Conservation (phyloP, 2,329 filamentous ascomycete genomes). For the Phialophora expanda region DNA sequence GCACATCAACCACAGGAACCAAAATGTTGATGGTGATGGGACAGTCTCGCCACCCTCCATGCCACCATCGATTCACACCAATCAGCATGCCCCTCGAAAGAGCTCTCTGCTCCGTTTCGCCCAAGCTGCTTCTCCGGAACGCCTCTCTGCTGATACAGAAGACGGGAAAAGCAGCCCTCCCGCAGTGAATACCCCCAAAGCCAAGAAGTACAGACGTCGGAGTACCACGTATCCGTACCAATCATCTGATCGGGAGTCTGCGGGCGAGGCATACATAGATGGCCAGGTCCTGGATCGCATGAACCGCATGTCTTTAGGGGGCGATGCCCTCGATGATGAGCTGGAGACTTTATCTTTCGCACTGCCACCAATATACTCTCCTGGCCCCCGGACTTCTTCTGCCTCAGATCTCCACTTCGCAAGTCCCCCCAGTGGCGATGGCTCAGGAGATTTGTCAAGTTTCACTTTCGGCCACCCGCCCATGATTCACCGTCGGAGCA, state of each 20-base stretch:
- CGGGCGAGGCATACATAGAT: slow-evolving; percentile 3
- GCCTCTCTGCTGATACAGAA: slow-evolving; percentile 7
- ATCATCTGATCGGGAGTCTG: slow-evolving; percentile 26
- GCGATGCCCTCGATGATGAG: not conserved
- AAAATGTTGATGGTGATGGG: not conserved
- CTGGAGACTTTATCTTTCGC: slow-evolving; percentile 9
- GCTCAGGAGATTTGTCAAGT: not conserved
- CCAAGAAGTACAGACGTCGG: slow-evolving; percentile 25
- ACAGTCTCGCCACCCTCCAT: slow-evolving; percentile 17
- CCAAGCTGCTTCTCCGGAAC: slow-evolving; percentile 30
- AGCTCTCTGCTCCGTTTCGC: slow-evolving; percentile 39
- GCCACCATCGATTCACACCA: slow-evolving; percentile 16
- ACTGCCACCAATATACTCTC: slow-evolving; percentile 17
- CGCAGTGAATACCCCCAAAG: slow-evolving; percentile 1
- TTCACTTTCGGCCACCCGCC: not conserved
- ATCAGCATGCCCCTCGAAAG: slow-evolving; percentile 37
- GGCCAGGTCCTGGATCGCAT: slow-evolving; percentile 14
- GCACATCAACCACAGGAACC: not conserved
- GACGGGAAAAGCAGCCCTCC: slow-evolving; percentile 5
- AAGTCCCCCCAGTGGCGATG: slow-evolving; percentile 4
- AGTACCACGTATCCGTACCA: slow-evolving; percentile 32
- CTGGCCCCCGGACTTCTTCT: slow-evolving; percentile 12
- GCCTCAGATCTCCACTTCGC: not conserved
- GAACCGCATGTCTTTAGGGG: slow-evolving; percentile 22
- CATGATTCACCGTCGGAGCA: slow-evolving; percentile 12